Evolutionary conservation across 225 moss, liverwort and hornwort genomes (phyloP).

Genomic region (Pseudoscleropodium purum): DNA sequence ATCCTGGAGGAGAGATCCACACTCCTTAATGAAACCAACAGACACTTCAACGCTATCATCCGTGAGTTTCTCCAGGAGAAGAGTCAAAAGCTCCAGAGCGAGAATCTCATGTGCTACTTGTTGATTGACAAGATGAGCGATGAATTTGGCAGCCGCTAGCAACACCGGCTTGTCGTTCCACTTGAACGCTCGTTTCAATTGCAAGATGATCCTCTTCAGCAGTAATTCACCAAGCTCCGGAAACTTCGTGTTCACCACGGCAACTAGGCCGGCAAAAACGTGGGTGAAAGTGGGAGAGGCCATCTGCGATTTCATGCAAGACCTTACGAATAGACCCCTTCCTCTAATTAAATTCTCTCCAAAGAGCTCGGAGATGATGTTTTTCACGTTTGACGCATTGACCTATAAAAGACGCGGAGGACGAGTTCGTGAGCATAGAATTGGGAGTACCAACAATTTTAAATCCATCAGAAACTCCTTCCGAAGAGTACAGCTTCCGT

Average conservation of each 20-base stretch:
- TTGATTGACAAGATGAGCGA: slow-evolving; percentile 68
- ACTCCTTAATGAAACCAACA: slow-evolving; percentile 75
- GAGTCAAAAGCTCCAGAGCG: slow-evolving; percentile 63
- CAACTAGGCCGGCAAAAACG: slow-evolving; percentile 63
- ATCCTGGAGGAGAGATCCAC: slow-evolving; percentile 66
- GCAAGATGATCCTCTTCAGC: slow-evolving; percentile 68
- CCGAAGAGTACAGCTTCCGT: neutral
- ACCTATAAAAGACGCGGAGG: slow-evolving; percentile 5
- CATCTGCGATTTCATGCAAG: slow-evolving; percentile 90
- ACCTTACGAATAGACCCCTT: slow-evolving; percentile 66
- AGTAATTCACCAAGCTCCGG: slow-evolving; percentile 70
- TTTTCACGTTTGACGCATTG: slow-evolving; percentile 66
- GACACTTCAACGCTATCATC: slow-evolving; percentile 90
- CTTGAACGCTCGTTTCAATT: slow-evolving; percentile 58
- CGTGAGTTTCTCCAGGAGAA: slow-evolving; percentile 68
- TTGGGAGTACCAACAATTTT: neutral
- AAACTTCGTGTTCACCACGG: slow-evolving; percentile 75
- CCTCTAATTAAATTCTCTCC: slow-evolving; percentile 72
- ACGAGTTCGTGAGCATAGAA: neutral
- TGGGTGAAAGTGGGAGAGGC: slow-evolving; percentile 79
- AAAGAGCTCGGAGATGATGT: slow-evolving; percentile 70
- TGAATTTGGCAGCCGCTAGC: slow-evolving; percentile 70
- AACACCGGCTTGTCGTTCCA: slow-evolving; percentile 76
- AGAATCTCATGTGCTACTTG: slow-evolving; percentile 73
- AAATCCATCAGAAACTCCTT: neutral